Evolutionary conservation across 148 eudicot genomes (phyloP).

Genomic region (Pouteria glomerata): DNA sequence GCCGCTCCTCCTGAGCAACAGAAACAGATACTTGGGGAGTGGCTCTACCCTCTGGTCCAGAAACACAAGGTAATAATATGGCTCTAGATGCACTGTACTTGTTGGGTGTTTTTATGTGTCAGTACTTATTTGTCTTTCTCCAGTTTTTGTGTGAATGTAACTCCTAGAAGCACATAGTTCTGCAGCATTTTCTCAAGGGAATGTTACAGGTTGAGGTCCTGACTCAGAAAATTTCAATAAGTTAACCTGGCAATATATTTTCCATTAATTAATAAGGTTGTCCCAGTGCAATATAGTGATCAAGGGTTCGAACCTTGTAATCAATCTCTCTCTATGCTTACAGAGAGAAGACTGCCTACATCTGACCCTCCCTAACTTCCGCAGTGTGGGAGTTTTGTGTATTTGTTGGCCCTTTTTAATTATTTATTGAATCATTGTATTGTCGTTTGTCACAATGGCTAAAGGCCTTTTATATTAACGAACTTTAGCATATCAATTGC

Average conservation of each 20-base stretch:
- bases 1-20: slow-evolving; percentile 55
- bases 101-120: not conserved
- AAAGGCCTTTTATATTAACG: not conserved
- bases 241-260: not conserved
- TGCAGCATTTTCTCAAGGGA: not conserved
- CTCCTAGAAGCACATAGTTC: not conserved
- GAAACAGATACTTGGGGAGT: slow-evolving; percentile 64
- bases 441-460: not conserved
- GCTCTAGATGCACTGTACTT: not conserved
- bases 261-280: not conserved
- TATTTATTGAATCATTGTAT: too few relatives aligned
- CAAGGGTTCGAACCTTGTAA: too few relatives aligned
- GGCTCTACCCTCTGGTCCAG: slow-evolving; percentile 57
- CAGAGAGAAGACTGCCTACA: too few relatives aligned
- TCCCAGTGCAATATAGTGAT: too few relatives aligned
- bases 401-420: too few relatives aligned
- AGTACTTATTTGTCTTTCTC: not conserved
- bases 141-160: not conserved
- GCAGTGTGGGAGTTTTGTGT: too few relatives aligned
- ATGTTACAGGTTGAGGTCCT: not conserved
- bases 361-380: too few relatives aligned
- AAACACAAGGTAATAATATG: slow-evolving; percentile 45
- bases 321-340: too few relatives aligned
- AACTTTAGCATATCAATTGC: slow-evolving; percentile 2
- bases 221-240: not conserved